Evolutionary conservation across 306 rosid species (phyloP), one percentile per base, ranked within the genome.

Genomic region (Prunus armeniaca): DNA sequence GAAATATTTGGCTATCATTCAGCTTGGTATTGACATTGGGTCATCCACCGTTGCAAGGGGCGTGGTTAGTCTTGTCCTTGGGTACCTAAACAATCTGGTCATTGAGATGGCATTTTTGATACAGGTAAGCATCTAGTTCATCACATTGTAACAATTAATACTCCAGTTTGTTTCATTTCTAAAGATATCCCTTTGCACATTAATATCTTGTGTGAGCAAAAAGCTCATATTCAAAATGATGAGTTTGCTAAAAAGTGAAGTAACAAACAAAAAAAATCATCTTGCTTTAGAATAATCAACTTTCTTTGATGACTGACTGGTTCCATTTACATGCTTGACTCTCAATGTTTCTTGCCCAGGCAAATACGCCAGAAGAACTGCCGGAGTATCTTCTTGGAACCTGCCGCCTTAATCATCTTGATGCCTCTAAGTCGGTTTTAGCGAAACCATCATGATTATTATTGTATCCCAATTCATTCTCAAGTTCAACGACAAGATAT

Each of bases 31-130:
- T 6, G 92, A 93, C 34, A 89, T 91, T 57, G 98, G 98, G 45
- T 93, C 98, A 46, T 93, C 98, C 18, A 91, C 98, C 0, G 96
- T 91, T 20, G 97, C 98, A 73, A 85, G 96, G 69, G 98, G 98
- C 24, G 98, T 93, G 83, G 89, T 81, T 46, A 89, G 84, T 65
- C 87, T 93, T 76, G 91, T 91, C 79, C 92, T 93, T 50, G 98
- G 98, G 61, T 93, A 91, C 87, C 87, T 93, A 30, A 91, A 88
- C 86, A 91, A 91, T 79, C 86, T 93, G 86, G 93, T 93, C 28
- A 88, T 93, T 77, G 98, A 93, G 87, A 82, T 93, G 97, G 98
- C 98, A 71, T 93, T 93, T 80, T 81, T 93, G 82, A 82, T 93
- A 76, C 98, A 91, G 98, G 98, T 91, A 73, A 78, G 38, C 12